Evolutionary conservation across 306 rosid genomes (phyloP), one percentile per base, ranked within the genome.

Genomic region (Prunus mongolica): DNA sequence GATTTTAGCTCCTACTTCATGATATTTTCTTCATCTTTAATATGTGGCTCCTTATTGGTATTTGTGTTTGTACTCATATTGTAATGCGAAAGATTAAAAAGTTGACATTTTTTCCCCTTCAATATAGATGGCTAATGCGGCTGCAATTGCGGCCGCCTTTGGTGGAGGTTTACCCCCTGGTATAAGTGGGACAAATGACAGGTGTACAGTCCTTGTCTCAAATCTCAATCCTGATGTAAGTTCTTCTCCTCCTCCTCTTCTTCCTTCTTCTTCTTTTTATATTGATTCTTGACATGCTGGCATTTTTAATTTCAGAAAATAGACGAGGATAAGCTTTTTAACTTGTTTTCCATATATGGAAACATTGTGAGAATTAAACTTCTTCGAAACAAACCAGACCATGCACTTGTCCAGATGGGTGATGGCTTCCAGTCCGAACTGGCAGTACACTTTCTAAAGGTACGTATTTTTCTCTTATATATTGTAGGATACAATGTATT

Each of bases 101-200:
- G 30, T 50, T 27, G 27, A 28, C 67, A 16, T 51, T 65, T 50
- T 58, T 74, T 18, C 73, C 28, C 66, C 47, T 81, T 72, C 78
- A 67, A 71, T 75, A 46, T 88, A 92, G 99, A 89, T 90, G 97
- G 84, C 93, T 44, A 92, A 96, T 75, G 92, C 93, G 20, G 91
- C 97, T 10, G 98, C 98, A 62, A 89, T 92, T 79, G 93, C 97
- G 15, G 88, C 98, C 54, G 97, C 98, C 81, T 92, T 92, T 65
- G 99, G 91, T 32, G 99, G 97, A 81, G 96, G 97, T 79, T 82
- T 96, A 86, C 99, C 99, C 69, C 99, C 96, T 71, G 99, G 98
- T 60, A 86, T 96, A 62, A 91, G 93, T 44, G 99, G 99, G 81
- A 91, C 99, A 28, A 96, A 96, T 79, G 99, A 96, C 67, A 88